A percentile compares a stretch with the other conserved stretches of the same genome.
phyloP scores from a whole-genome alignment of 495 filamentous ascomycete species.

The Hypoxylon crocopeplum region DNA sequence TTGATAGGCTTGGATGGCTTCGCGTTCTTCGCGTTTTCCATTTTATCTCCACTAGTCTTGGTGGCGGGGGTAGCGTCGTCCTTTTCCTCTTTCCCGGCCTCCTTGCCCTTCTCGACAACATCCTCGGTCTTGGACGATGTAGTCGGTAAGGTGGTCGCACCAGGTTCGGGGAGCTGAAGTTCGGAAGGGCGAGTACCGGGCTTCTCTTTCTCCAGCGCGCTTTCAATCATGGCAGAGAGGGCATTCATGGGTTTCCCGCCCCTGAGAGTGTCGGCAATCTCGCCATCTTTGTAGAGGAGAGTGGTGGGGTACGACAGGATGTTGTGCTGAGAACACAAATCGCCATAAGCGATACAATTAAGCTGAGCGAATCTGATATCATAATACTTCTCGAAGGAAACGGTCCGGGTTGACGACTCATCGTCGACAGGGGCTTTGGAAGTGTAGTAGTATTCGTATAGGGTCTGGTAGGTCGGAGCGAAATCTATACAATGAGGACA shows the following conservation, averaged over 20 bases:
- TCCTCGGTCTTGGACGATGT: constrained; percentile 23
- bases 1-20: constrained; percentile 54
- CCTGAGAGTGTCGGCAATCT: constrained; percentile 63
- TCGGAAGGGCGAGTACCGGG: constrained; percentile 76
- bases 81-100: constrained; percentile 27
- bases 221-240: constrained; percentile 75
- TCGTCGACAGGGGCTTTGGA: constrained; percentile 61
- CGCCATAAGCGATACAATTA: constrained; percentile 82
- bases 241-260: constrained; percentile 67
- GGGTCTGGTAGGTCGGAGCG: constrained; percentile 87
- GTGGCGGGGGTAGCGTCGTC: constrained; percentile 41
- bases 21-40: constrained; percentile 27
- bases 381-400: constrained; percentile 71
- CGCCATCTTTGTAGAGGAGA: constrained; percentile 82
- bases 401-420: constrained; percentile 25
- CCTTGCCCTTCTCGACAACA: constrained; percentile 25
- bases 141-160: constrained; percentile 32
- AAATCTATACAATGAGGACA: constrained; percentile 82
- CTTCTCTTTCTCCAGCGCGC: constrained; percentile 74
- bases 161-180: constrained; percentile 48
- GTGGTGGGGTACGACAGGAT: constrained; percentile 76
- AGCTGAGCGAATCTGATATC: constrained; percentile 87
- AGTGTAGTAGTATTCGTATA: constrained; percentile 97
- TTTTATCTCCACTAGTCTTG: constrained; percentile 18
- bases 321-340: constrained; percentile 70